Base-by-base conservation (phyloP, 2,329 filamentous ascomycete species). In the Colletotrichum theobromicola region DNA sequence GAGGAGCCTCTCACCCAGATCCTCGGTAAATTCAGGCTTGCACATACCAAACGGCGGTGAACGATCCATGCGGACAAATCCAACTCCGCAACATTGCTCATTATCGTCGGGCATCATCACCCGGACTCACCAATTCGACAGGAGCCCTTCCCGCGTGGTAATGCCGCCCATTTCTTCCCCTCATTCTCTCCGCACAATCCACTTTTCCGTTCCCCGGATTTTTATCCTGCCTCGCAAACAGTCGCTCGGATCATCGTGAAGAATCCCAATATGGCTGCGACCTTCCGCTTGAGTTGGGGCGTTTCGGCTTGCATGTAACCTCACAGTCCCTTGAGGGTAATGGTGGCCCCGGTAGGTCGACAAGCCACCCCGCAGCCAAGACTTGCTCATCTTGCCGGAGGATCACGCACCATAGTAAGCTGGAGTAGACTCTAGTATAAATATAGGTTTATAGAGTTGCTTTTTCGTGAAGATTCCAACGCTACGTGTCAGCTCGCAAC, bases 181-280 rank as follows among this genome's bases (percentile, higher is more conserved):
- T 63, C 70, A 42, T 57, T 18, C 63, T 15, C 35, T 60, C 35
- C 28, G 28, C n/a, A 16, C 30, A 46, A 37, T 13, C n/a, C 26
- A 10, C 50, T 70, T 70, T 61, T 74, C 66, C 66, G 66, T 8
- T 4, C 34, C 13, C 28, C 50, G 35, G 66, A 65, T 61, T 70
- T 28, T 46, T 50, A 60, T 55, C 50, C 60, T 68, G 32, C 60
- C 60, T n/a, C n/a, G 34, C 9, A 15, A 3, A 15, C 16, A 9
- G 42, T n/a, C 24, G 12, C 37, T 24, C 16, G 21, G 42, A 66
- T 65, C 34, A 18, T 15, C 7, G 26, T 35, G 10, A 42, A n/a
- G 50, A 46, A 13, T 21, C 32, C 42, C 32, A n/a, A n/a, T 18
- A 21, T 24, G n/a, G 13, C 15, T n/a, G n/a, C 5, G 5, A n/a